Conservation (phyloP, 352 stramenopile species). For the Globisporangium paroecandrum region DNA sequence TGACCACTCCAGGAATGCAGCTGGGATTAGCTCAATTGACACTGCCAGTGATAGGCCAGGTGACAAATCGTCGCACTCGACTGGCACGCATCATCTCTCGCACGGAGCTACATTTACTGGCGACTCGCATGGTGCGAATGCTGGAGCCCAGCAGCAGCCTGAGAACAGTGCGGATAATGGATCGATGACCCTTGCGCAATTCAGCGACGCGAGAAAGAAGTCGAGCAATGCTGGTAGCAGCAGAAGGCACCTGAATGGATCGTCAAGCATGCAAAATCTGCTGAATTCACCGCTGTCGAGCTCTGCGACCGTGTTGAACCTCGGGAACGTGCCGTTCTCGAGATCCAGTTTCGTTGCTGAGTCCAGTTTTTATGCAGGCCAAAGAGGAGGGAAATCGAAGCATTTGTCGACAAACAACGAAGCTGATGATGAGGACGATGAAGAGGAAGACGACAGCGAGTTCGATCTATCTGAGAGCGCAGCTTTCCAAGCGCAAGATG, state of each 20-base stretch:
- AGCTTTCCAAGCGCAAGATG: neutral
- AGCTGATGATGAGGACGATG: conserved; percentile 12
- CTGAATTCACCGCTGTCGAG: conserved; percentile 1
- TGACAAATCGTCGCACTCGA: neutral
- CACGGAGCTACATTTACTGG: neutral
- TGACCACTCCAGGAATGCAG: neutral
- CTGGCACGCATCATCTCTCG: neutral
- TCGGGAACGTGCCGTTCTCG: conserved; percentile 8
- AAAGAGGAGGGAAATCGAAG: neutral
- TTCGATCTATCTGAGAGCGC: neutral
- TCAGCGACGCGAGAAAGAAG: conserved; percentile 29
- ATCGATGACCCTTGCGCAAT: conserved; percentile 33
- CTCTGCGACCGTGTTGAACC: conserved; percentile 13
- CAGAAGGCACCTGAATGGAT: conserved; percentile 16
- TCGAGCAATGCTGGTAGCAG: conserved; percentile 17
- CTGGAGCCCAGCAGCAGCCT: neutral
- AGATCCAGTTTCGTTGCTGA: conserved; percentile 16
- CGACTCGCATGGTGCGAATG: neutral
- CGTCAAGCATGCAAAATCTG: conserved; percentile 7
- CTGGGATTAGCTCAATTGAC: neutral
- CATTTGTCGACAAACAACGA: conserved; percentile 14
- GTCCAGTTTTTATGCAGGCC: conserved; percentile 11
- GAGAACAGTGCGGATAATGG: conserved; percentile 15
- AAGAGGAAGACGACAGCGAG: conserved; percentile 10
- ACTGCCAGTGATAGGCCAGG: neutral